Conservation (phyloP, 2,329 filamentous ascomycete genomes). For the Aspergillus bombycis region DNA sequence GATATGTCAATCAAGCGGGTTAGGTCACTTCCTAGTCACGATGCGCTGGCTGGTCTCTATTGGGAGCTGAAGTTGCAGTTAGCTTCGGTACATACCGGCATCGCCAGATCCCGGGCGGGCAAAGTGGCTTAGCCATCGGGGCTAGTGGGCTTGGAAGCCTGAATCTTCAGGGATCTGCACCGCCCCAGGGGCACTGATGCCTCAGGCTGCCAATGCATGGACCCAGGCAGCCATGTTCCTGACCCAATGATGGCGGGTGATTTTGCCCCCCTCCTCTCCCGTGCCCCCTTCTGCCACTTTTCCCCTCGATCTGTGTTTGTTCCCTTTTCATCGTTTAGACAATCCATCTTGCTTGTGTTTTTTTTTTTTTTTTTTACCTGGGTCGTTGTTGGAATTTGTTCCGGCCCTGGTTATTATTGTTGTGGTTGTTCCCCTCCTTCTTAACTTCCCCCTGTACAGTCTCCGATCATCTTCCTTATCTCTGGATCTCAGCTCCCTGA, state of each 20-base stretch:
- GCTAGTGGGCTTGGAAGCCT: slow-evolving; percentile 6
- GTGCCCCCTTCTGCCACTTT: slow-evolving; percentile 10
- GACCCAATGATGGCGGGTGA: slow-evolving; percentile 17
- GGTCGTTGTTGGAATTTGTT: slow-evolving; percentile 1
- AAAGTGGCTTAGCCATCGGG: slow-evolving; percentile 11
- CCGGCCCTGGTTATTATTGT: neutral
- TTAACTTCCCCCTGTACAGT: slow-evolving; percentile 18
- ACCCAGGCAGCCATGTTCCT: slow-evolving; percentile 17
- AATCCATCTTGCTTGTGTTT: slow-evolving; percentile 4
- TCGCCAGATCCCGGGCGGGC: slow-evolving; percentile 9
- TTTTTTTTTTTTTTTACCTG: slow-evolving; percentile 12
- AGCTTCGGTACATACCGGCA: slow-evolving; percentile 14
- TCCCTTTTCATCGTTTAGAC: slow-evolving; percentile 15
- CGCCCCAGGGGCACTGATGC: slow-evolving; percentile 9
- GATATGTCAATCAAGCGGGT: neutral
- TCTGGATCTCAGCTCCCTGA: slow-evolving; percentile 16
- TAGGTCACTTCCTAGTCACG: neutral
- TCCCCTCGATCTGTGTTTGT: slow-evolving; percentile 19
- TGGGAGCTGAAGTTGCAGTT: slow-evolving; percentile 10
- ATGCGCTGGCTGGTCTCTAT: neutral
- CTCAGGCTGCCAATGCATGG: slow-evolving; percentile 10
- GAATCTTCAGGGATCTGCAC: slow-evolving; percentile 5
- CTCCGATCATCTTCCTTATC: neutral
- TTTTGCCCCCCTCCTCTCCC: slow-evolving; percentile 6
- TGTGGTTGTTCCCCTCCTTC: slow-evolving; percentile 13